Percentiles rank a stretch among this genome's conserved stretches.
These are phyloP conservation scores for Fraxinus albicans DNA, from an alignment of 305 asterid genomes.

Conservation along the genomic window DNA sequence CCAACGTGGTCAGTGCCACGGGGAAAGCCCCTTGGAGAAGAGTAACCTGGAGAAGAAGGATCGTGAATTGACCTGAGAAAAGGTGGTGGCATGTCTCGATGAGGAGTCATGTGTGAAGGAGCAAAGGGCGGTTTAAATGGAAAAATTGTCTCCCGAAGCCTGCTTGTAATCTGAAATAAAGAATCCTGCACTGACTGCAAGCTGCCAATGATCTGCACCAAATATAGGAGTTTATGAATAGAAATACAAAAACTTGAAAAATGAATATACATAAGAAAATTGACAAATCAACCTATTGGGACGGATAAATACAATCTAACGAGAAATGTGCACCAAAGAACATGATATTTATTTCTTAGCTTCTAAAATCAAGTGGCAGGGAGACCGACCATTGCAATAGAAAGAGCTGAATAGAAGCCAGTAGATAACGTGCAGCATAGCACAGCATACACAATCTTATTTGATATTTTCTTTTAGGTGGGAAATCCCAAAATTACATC, in stretches of 20 bases:
- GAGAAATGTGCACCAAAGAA: not conserved
- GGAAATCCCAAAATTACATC: not conserved
- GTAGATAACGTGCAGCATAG: not conserved
- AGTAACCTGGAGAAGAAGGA: conserved; percentile 29
- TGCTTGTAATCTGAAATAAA: conserved; percentile 25
- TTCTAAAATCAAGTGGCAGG: not conserved
- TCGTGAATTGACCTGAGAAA: conserved; percentile 23
- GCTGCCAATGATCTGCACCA: conserved; percentile 28
- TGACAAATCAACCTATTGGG: not conserved
- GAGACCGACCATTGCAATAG: not conserved
- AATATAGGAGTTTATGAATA: not conserved
- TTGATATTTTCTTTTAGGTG: not conserved
- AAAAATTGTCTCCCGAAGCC: conserved; percentile 27
- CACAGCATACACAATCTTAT: not conserved
- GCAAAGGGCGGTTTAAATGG: conserved; percentile 15
- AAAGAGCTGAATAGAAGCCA: not conserved
- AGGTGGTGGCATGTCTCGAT: conserved; percentile 25
- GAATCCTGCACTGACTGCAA: conserved; percentile 31
- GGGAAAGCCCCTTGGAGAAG: conserved; percentile 23
- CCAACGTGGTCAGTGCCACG: conserved; percentile 10
- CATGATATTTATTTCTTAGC: not conserved
- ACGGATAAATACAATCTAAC: not conserved
- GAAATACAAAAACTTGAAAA: not conserved
- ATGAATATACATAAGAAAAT: not conserved
- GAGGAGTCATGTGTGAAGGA: conserved; percentile 18